Percentiles rank a stretch among this genome's conserved stretches.
Conservation (phyloP, 768 basidiomycete genomes). For the Leccinellum rugosiceps region DNA sequence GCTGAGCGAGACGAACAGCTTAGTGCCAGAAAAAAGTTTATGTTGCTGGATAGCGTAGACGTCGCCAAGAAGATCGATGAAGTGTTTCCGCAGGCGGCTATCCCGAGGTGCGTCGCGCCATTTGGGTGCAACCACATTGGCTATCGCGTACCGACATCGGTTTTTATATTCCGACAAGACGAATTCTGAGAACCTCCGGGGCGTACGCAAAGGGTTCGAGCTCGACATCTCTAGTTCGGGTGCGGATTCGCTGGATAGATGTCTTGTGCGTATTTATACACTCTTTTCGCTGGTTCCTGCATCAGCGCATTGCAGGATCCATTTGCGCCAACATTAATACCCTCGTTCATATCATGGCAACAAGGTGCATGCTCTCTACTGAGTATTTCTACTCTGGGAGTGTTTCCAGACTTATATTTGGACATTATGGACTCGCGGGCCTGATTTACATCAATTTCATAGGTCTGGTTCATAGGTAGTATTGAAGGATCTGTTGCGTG, state of each 20-base stretch:
- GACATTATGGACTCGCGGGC: constrained; percentile 57
- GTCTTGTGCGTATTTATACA: constrained; percentile 55
- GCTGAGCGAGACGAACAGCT: too few relatives aligned
- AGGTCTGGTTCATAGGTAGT: too few relatives aligned
- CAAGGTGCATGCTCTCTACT: constrained; percentile 96
- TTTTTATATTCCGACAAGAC: too few relatives aligned
- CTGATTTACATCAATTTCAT: neutral
- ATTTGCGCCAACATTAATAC: constrained; percentile 90
- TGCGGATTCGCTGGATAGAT: constrained; percentile 81
- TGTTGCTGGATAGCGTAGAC: too few relatives aligned
- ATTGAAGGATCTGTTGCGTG: too few relatives aligned
- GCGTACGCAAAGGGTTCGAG: constrained; percentile 79
- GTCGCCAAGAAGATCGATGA: too few relatives aligned
- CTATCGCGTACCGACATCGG: neutral
- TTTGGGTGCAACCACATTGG: constrained; percentile 10
- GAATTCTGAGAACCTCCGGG: constrained; percentile 95
- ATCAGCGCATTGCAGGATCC: constrained; percentile 55
- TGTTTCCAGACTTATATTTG: constrained; percentile 86
- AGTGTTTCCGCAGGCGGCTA: too few relatives aligned
- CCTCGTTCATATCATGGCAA: constrained; percentile 88
- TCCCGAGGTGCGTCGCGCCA: too few relatives aligned
- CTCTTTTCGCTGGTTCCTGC: neutral
- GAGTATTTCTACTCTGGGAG: constrained; percentile 85
- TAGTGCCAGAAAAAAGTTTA: too few relatives aligned
- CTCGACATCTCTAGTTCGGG: constrained; percentile 91